Percentiles rank a stretch among this genome's conserved stretches.
Evolutionary conservation across 352 stramenopile genomes (phyloP).

Genomic region (Phytopythium litorale): DNA sequence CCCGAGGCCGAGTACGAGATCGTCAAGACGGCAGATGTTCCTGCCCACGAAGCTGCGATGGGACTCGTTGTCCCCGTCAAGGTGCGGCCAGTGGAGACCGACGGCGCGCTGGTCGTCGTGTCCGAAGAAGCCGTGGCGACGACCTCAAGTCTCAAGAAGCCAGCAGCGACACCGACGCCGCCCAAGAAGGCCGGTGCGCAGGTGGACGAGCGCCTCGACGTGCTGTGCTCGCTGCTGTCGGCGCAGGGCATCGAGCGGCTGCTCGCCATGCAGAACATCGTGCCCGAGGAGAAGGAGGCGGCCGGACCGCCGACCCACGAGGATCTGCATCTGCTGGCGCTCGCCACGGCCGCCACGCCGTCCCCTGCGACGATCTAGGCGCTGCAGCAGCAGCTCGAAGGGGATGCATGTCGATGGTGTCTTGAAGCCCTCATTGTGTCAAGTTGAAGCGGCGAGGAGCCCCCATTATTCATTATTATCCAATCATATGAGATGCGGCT

Average conservation of each 20-base stretch:
- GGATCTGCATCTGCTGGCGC: slow-evolving; percentile 69
- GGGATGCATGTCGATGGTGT: no score
- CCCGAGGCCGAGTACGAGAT: slow-evolving; percentile 1
- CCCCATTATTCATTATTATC: no score
- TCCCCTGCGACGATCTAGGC: slow-evolving; percentile 4
- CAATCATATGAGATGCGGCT: no score
- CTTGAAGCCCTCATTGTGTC: background rate
- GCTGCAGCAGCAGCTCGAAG: background rate
- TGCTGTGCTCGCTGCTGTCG: slow-evolving; percentile 81
- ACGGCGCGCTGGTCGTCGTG: background rate
- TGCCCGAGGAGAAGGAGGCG: slow-evolving; percentile 21
- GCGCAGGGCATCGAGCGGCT: slow-evolving; percentile 62
- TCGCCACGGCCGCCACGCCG: slow-evolving; percentile 29
- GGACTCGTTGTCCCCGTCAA: slow-evolving; percentile 2
- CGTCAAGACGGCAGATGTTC: background rate
- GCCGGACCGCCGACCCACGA: slow-evolving; percentile 30
- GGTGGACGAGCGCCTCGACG: slow-evolving; percentile 54
- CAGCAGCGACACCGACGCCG: background rate
- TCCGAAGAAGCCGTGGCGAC: background rate
- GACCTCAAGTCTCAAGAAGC: background rate
- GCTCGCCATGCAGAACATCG: slow-evolving; percentile 56
- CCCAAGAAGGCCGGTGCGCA: slow-evolving; percentile 10
- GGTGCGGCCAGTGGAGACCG: slow-evolving; percentile 20
- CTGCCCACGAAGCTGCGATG: background rate
- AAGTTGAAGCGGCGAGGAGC: no score